Conservation (phyloP, 1,284 basidiomycete genomes). For the Ustilago shanxiensis region DNA sequence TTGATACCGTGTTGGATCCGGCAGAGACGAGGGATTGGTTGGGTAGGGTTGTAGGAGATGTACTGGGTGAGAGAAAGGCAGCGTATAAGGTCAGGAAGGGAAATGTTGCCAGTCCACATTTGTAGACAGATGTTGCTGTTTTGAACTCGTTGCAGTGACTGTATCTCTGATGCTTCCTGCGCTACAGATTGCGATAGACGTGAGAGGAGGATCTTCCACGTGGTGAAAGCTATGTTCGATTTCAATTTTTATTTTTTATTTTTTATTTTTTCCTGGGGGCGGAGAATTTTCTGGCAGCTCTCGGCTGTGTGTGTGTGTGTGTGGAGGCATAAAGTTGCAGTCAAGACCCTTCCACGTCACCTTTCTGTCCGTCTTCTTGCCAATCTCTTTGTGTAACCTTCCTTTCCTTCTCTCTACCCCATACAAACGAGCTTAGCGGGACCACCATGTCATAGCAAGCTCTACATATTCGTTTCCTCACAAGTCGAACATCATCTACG, state of each 20-base stretch:
- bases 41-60: slow-evolving; percentile 12
- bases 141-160: no score
- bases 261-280: not conserved
- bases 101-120: slow-evolving; percentile 7
- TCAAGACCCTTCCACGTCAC: slow-evolving; percentile 30
- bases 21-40: slow-evolving; percentile 54
- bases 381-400: not conserved
- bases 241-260: not conserved
- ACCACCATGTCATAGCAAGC: not conserved
- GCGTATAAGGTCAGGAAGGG: slow-evolving; percentile 15
- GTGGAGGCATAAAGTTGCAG: not conserved
- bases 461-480: not conserved
- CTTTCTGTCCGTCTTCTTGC: slow-evolving; percentile 1
- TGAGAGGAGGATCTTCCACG: no score
- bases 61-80: slow-evolving; percentile 28
- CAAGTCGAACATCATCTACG: no score
- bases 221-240: no score
- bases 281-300: slow-evolving; percentile 8
- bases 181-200: no score
- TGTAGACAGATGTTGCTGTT: slow-evolving; percentile 9
- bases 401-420: not conserved
- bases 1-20: slow-evolving; percentile 59
- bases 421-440: not conserved
- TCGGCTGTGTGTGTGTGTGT: no score
- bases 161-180: no score